These are phyloP conservation scores for Daedaleopsis nitida DNA, from an alignment of 768 basidiomycete genomes.

Conservation along the genomic window DNA sequence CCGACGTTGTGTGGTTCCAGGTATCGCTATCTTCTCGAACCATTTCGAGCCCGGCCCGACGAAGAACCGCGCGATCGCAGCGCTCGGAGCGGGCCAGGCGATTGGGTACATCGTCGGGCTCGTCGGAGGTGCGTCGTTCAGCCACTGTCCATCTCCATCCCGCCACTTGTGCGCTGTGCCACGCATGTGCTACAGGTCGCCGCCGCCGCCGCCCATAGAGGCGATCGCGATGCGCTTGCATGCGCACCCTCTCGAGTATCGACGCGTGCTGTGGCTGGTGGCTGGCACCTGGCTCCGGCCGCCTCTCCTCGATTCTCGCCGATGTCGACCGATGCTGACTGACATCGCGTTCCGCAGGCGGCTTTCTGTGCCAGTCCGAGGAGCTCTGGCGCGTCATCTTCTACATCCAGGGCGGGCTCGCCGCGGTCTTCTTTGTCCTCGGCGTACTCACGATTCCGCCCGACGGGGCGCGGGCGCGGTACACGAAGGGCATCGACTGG, in stretches of 20 bases:
- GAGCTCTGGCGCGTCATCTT: constrained; percentile 38
- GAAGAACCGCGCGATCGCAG: constrained; percentile 36
- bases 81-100: constrained; percentile 37
- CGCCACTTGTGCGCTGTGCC: too few species aligned
- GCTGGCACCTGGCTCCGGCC: too few species aligned
- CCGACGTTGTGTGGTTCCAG: too few species aligned
- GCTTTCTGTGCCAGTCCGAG: constrained; percentile 32
- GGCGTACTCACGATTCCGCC: constrained; percentile 27
- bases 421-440: constrained; percentile 27
- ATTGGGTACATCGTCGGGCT: constrained; percentile 38
- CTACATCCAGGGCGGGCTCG: constrained; percentile 37
- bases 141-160: too few species aligned
- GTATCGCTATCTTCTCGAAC: constrained; percentile 29
- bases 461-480: constrained; percentile 21
- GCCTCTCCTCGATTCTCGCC: too few species aligned
- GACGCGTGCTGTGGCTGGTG: too few species aligned
- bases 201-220: too few species aligned
- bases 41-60: constrained; percentile 35
- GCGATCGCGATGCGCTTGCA: too few species aligned
- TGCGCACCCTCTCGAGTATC: too few species aligned
- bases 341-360: constrained; percentile 23
- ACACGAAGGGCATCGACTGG: constrained; percentile 39
- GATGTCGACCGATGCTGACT: too few species aligned
- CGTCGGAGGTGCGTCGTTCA: constrained; percentile 29
- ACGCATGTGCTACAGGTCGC: too few species aligned